Evolutionary conservation across 805 yeast species (phyloP), one percentile per base, ranked within the genome.

Genomic region (Ogataea polymorpha): DNA sequence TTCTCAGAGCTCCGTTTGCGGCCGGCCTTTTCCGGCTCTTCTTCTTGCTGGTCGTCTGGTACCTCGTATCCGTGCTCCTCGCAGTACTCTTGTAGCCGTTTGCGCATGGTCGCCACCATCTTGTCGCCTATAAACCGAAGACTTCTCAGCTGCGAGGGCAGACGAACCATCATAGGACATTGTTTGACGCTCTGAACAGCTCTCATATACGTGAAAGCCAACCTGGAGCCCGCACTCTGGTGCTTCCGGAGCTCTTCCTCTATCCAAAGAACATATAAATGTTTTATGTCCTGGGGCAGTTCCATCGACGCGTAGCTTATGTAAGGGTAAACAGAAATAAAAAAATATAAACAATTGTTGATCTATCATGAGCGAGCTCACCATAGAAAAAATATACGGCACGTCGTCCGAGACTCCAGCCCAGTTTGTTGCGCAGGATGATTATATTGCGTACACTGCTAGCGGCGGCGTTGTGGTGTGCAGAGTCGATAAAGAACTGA

Each of bases 41-140:
- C 37, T 10, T 29, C 39, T n/a, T 15, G n/a, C n/a, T 35, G 35
- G 1, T 45, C 51, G 6, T 21, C 48, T 0, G 91, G 91, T 4
- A 68, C 44, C 0, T 51, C 60, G 3, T 67, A 57, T 0, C 76
- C 79, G 37, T 75, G 68, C 6, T 71, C 75, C n/a, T 62, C 52
- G 54, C 96, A 88, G 61, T 86, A 74, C 2, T 55, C 54, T 10
- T 59, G 48, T 17, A 86, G 61, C 45, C 69, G 71, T 29, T 65
- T 59, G 18, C 70, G 67, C 42, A 91, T 63, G 21, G 63, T 54
- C 2, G 59, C 63, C 24, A 85, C 77, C 6, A 86, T 79, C 41
- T 81, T 79, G 10, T 77, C 82, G 1, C 98, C 98, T 25, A 91
- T 72, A 33, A 69, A 84, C 42, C 74, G 81, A 30, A 91, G 69